phyloP scores from a whole-genome alignment of 306 rosid genomes.

The Acacia crassicarpa region DNA sequence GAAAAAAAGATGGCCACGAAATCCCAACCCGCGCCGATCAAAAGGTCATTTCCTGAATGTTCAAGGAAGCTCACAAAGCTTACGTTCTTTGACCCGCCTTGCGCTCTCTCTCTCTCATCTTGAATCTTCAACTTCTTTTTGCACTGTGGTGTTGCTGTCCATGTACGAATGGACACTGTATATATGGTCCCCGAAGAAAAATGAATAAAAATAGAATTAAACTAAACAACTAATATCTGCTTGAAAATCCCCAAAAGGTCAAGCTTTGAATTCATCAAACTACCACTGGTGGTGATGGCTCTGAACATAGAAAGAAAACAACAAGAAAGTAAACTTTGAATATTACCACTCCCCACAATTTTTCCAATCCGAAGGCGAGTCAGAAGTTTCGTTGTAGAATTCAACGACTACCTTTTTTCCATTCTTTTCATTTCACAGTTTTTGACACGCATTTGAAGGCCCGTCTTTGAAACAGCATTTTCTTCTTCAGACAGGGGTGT shows the following conservation, averaged over 20 bases:
- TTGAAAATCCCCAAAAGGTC: constrained; percentile 17
- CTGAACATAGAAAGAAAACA: constrained; percentile 27
- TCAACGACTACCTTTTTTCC: constrained; percentile 33
- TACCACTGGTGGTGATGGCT: neutral
- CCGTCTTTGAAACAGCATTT: neutral
- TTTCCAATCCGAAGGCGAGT: constrained; percentile 2
- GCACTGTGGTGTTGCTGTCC: neutral
- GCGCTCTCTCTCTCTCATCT: neutral
- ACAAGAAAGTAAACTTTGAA: constrained; percentile 29
- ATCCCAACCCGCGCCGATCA: too few relatives aligned
- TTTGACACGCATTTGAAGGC: constrained; percentile 50
- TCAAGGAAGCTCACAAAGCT: neutral
- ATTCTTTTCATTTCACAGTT: neutral
- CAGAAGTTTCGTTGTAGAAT: constrained; percentile 19
- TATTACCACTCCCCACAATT: neutral
- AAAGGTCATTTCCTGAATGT: neutral
- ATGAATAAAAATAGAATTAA: neutral
- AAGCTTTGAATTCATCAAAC: constrained; percentile 62
- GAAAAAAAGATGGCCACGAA: neutral
- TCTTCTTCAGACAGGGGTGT: neutral
- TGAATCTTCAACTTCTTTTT: neutral
- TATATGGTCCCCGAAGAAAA: neutral
- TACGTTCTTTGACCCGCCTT: constrained; percentile 59
- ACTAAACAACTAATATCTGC: neutral
- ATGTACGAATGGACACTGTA: neutral